A percentile compares a stretch with the other conserved stretches of the same genome.
These are phyloP conservation scores for Rhodosporidiobolus sp. DNA, from an alignment of 768 basidiomycete species.

Conservation along the genomic window DNA sequence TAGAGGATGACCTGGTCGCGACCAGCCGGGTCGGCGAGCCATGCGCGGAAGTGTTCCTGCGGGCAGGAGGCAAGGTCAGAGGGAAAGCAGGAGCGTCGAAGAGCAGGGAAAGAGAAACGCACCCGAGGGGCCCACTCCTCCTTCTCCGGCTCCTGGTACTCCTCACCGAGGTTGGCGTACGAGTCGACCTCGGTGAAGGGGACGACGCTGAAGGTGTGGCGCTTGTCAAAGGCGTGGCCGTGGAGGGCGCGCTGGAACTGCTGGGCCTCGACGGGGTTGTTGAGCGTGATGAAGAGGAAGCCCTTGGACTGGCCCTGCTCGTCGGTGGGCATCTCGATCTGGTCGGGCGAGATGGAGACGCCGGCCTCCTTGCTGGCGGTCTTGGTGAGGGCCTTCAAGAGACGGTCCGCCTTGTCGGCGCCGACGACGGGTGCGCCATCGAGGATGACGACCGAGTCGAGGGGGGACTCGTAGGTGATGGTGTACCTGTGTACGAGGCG, in stretches of 20 bases:
- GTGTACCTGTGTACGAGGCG: conserved; percentile 64
- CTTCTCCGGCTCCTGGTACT: conserved; percentile 67
- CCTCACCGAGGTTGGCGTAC: conserved; percentile 68
- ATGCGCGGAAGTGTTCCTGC: conserved; percentile 93
- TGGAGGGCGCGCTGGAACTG: conserved; percentile 34
- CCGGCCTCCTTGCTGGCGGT: conserved; percentile 75
- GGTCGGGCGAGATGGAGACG: conserved; percentile 67
- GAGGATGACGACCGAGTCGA: conserved; percentile 87
- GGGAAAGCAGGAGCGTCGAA: background rate
- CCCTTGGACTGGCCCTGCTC: conserved; percentile 82
- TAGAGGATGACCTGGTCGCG: conserved; percentile 96
- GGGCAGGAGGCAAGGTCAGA: background rate
- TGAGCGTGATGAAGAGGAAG: conserved; percentile 33
- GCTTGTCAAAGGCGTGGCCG: conserved; percentile 40
- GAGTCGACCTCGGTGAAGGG: conserved; percentile 67
- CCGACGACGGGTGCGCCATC: conserved; percentile 83
- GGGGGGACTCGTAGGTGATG: conserved; percentile 74
- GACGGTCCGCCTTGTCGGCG: conserved; percentile 72
- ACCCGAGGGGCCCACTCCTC: conserved; percentile 77
- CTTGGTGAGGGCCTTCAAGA: conserved; percentile 75
- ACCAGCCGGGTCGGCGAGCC: conserved; percentile 87
- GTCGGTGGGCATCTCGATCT: conserved; percentile 86
- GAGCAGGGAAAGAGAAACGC: conserved; percentile 26
- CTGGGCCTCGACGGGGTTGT: conserved; percentile 22
- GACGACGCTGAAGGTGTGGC: conserved; percentile 37